Conservation (phyloP, 2,329 filamentous ascomycete species). For the Emmonsia crescens region DNA sequence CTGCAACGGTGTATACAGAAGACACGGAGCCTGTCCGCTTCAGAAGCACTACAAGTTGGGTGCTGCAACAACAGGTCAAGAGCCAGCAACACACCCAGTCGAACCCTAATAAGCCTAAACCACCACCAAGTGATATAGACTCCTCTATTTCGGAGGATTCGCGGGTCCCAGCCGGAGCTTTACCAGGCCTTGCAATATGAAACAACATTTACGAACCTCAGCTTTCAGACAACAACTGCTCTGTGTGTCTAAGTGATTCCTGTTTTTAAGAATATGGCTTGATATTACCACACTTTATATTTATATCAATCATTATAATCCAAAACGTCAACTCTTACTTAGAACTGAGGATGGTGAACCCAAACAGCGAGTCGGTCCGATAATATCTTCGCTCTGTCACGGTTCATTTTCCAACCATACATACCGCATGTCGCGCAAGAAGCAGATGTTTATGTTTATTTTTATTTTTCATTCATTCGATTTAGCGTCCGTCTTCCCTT, state of each 20-base stretch:
- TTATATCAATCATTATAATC: background rate
- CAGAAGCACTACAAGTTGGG: conserved; percentile 12
- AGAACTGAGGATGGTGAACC: background rate
- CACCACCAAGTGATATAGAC: background rate
- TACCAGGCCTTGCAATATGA: background rate
- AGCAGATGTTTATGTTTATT: background rate
- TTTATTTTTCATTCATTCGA: background rate
- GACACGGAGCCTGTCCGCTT: conserved; percentile 11
- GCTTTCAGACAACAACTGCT: background rate
- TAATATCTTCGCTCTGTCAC: background rate
- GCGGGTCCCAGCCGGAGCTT: background rate
- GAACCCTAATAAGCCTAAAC: background rate
- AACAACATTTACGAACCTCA: background rate
- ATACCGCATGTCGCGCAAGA: background rate
- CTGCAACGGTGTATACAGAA: conserved; percentile 5
- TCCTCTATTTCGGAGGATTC: background rate
- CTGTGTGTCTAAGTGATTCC: background rate
- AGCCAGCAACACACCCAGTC: background rate
- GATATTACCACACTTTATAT: no score
- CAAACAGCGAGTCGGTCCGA: background rate
- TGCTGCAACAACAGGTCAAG: conserved; percentile 10
- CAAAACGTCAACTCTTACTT: background rate
- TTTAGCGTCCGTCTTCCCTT: background rate
- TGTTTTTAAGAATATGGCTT: background rate
- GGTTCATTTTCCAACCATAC: background rate